phyloP scores from a whole-genome alignment of 345 rosid species.

The Rhizophora mangle region DNA sequence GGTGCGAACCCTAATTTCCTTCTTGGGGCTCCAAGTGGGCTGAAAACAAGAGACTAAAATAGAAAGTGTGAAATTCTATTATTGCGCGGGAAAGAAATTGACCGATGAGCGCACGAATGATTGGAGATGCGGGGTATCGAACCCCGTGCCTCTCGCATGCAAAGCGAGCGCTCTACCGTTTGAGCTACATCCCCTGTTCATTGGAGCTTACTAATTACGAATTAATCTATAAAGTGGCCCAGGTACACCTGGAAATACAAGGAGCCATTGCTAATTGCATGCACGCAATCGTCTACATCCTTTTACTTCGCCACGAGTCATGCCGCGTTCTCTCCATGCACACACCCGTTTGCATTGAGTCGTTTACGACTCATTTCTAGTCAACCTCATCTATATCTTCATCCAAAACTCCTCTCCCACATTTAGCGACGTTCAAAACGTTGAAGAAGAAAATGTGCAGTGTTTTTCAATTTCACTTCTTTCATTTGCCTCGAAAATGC shows the following conservation, averaged over 20 bases:
- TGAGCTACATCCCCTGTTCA: slow-evolving; percentile 44
- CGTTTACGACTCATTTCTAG: neutral
- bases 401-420: neutral
- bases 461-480: neutral
- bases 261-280: neutral
- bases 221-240: too few species aligned
- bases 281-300: neutral
- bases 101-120: too few species aligned
- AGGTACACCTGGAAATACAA: slow-evolving; percentile 3
- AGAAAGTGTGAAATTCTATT: neutral
- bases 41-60: neutral
- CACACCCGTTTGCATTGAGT: neutral
- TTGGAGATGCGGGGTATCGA: slow-evolving; percentile 41
- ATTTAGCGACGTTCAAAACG: too few species aligned
- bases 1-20: slow-evolving; percentile 24
- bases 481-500: slow-evolving; percentile 35
- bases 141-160: slow-evolving; percentile 45
- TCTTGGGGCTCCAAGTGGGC: neutral
- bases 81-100: slow-evolving; percentile 35
- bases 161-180: slow-evolving; percentile 50
- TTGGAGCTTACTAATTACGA: too few species aligned
- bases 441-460: neutral
- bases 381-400: neutral
- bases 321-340: slow-evolving; percentile 48
- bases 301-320: neutral